Evolutionary conservation across 768 basidiomycete species (phyloP).

Genomic region (Amanita exitialis): DNA sequence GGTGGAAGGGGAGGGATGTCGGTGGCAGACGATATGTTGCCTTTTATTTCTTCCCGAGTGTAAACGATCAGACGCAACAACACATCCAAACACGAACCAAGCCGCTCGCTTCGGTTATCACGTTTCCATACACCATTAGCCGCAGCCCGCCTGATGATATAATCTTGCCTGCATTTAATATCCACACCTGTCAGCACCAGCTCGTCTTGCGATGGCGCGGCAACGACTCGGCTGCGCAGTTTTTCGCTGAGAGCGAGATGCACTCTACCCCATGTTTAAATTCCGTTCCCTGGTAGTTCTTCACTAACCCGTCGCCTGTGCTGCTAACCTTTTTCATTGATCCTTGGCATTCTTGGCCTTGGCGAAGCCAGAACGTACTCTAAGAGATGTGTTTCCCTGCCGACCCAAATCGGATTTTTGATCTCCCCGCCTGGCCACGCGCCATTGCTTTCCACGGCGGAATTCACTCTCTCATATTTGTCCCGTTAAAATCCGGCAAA

Average conservation of each 20-base stretch:
- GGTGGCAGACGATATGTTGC: conserved; percentile 12
- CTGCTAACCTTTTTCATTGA: background rate
- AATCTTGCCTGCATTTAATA: no score
- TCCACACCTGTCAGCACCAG: background rate
- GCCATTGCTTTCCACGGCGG: background rate
- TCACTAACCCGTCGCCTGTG: background rate
- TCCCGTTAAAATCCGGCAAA: background rate
- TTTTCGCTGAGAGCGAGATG: background rate
- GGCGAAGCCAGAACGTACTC: background rate
- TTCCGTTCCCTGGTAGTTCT: background rate
- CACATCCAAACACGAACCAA: conserved; percentile 13
- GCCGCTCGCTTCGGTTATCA: background rate
- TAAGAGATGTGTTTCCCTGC: background rate
- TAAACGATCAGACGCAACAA: conserved; percentile 15
- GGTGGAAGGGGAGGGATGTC: conserved; percentile 14
- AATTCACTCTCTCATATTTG: background rate
- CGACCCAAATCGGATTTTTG: background rate
- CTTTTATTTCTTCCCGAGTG: conserved; percentile 18
- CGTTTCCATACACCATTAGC: background rate
- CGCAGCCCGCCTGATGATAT: no score
- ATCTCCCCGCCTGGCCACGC: background rate
- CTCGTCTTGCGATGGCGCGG: background rate
- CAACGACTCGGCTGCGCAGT: background rate
- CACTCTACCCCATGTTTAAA: background rate
- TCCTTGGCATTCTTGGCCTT: background rate